Percentiles rank a stretch among this genome's conserved stretches.
These are phyloP conservation scores for Botrytis tulipae DNA, from an alignment of 2,329 filamentous ascomycete genomes.

Conservation along the genomic window DNA sequence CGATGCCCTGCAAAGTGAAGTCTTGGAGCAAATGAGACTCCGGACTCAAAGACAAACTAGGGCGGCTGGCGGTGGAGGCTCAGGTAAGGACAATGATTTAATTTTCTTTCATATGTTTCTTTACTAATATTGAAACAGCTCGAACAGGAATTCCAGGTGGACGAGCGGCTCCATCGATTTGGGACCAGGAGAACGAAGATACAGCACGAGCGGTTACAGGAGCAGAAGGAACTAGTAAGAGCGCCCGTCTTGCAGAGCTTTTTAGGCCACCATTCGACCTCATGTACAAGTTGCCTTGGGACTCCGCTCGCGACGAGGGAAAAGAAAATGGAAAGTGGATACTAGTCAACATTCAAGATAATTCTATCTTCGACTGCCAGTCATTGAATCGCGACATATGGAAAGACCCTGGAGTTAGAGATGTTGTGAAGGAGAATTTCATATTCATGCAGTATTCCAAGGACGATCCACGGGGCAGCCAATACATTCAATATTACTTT, in stretches of 20 bases:
- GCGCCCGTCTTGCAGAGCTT: constrained; percentile 80
- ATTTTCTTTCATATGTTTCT: constrained; percentile 10
- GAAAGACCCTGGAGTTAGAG: constrained; percentile 78
- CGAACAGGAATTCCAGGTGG: constrained; percentile 70
- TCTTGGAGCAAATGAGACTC: constrained; percentile 36
- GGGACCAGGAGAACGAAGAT: constrained; percentile 45
- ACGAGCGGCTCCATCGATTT: constrained; percentile 48
- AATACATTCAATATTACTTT: constrained; percentile 92
- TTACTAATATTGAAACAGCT: constrained; percentile 33
- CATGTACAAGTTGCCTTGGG: constrained; percentile 78
- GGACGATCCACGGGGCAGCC: constrained; percentile 71
- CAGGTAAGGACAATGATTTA: constrained; percentile 27
- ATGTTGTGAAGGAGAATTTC: constrained; percentile 88
- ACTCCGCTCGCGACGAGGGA: constrained; percentile 78
- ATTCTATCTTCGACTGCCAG: constrained; percentile 92
- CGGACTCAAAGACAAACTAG: constrained; percentile 35
- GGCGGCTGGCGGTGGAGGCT: constrained; percentile 6
- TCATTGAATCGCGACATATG: constrained; percentile 91
- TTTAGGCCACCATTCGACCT: constrained; percentile 91
- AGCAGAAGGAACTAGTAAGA: constrained; percentile 64
- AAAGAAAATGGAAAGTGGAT: constrained; percentile 93
- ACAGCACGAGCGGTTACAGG: constrained; percentile 63
- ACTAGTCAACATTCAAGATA: constrained; percentile 91
- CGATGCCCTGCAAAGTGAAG: constrained; percentile 40
- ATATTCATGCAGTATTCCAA: constrained; percentile 94